Base-by-base conservation (phyloP, 31 red algal species). In the Odonthalia washingtoniensis region DNA sequence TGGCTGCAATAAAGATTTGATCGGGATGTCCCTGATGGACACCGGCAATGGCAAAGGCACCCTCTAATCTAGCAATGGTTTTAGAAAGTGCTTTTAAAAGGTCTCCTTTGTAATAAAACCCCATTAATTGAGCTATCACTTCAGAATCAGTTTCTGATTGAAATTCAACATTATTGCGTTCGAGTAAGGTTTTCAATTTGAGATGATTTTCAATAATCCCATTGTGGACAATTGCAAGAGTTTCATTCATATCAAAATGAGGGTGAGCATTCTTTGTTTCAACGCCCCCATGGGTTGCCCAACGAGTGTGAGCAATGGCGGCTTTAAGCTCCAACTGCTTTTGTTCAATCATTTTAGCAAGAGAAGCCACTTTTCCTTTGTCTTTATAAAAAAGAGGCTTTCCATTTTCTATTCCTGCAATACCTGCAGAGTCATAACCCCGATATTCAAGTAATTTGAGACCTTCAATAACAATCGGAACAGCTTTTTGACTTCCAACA, bases 131-230 rank as follows among this genome's bases (percentile, higher is more conserved):
- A 27, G 91, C 98, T 31, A 99, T 90, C 28, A 97, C 95, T 79
- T 99, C 98, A 5, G 98, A 94, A 78, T 99, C 94, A 17, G 94
- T 95, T 14, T 97, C 90, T 6, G 80, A 77, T 31, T 92, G 57
- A 64, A 96, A 99, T 34, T 60, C 28, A 42, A 83, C 82, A 72
- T 82, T 74, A 39, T 95, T 90, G 65, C 80, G 40, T 37, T 64
- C 24, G 34, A 99, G 86, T 87, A 97, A 95, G 46, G 82, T 70
- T 68, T 95, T 95, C 39, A 99, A 77, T 31, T 93, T 81, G 44
- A 92, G 87, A 67, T 93, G 93, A 70, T 99, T 99, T 46, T 92
- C 95, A 84, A 99, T 93, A 63, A 99, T 99, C 46, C 98, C 98
- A 77, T 99, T 99, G 77, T 99, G 98, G 12, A 99, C 98, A 14